Conservation (phyloP, 768 basidiomycete genomes). For the Plicaturopsis crispa region DNA sequence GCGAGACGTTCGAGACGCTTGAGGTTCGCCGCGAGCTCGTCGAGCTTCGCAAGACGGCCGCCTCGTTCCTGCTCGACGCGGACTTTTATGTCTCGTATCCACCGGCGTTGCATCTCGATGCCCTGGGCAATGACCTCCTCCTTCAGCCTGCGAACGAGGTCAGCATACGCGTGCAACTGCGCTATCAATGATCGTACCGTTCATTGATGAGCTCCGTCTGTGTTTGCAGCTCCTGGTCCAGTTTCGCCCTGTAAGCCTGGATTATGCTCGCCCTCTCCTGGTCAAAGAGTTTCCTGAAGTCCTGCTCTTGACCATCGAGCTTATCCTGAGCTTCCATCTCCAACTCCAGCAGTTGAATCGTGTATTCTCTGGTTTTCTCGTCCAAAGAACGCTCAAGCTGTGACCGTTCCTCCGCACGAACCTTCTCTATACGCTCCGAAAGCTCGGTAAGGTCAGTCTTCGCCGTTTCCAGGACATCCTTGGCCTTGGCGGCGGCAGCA, state of each 20-base stretch:
- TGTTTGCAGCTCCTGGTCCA: conserved; percentile 76
- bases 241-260: conserved; percentile 75
- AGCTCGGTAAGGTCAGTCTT: conserved; percentile 76
- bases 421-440: conserved; percentile 65
- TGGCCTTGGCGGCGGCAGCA: conserved; percentile 55
- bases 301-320: conserved; percentile 79
- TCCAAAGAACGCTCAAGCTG: conserved; percentile 62
- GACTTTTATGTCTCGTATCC: conserved; percentile 95
- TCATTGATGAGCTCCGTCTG: conserved; percentile 94
- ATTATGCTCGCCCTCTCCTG: conserved; percentile 68
- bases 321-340: conserved; percentile 84
- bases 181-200: conserved; percentile 42
- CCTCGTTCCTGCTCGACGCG: conserved; percentile 96
- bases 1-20: conserved; percentile 89
- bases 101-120: conserved; percentile 92
- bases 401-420: conserved; percentile 71
- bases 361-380: conserved; percentile 81
- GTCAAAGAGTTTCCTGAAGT: conserved; percentile 75
- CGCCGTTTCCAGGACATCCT: conserved; percentile 71
- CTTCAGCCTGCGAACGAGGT: conserved; percentile 52
- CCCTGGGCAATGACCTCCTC: conserved; percentile 96
- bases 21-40: conserved; percentile 83
- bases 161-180: neutral
- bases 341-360: conserved; percentile 67
- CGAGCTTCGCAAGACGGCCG: conserved; percentile 89